A percentile compares a stretch with the other conserved stretches of the same genome.
phyloP scores from a whole-genome alignment of 495 filamentous ascomycete genomes.

The Penicillium atrosanguineum region DNA sequence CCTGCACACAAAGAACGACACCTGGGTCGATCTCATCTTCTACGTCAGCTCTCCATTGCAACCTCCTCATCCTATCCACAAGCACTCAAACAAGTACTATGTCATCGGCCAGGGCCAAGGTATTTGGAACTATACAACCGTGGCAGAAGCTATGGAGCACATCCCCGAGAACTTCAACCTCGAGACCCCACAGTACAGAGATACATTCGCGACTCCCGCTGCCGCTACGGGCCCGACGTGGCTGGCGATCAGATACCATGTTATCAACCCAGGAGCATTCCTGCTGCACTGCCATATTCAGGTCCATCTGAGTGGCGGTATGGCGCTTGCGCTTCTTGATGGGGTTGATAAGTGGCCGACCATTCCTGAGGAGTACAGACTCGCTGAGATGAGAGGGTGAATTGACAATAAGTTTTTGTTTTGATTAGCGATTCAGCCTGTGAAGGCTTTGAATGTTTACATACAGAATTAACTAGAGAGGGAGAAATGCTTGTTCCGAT shows the following conservation, averaged over 20 bases:
- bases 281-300: slow-evolving; percentile 55
- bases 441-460: neutral
- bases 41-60: slow-evolving; percentile 24
- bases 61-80: slow-evolving; percentile 52
- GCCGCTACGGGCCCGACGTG: slow-evolving; percentile 32
- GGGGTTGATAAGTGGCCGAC: slow-evolving; percentile 49
- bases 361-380: slow-evolving; percentile 14
- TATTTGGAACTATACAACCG: slow-evolving; percentile 39
- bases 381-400: neutral
- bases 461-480: too few relatives aligned
- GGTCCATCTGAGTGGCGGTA: slow-evolving; percentile 47
- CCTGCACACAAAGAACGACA: slow-evolving; percentile 45
- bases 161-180: slow-evolving; percentile 44
- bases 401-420: neutral
- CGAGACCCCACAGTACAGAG: slow-evolving; percentile 21
- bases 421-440: neutral
- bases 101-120: slow-evolving; percentile 44
- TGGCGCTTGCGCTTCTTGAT: slow-evolving; percentile 48
- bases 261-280: slow-evolving; percentile 47
- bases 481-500: too few relatives aligned
- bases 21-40: slow-evolving; percentile 54
- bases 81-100: slow-evolving; percentile 51
- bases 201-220: slow-evolving; percentile 36
- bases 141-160: slow-evolving; percentile 38
- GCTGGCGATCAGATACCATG: slow-evolving; percentile 51